Evolutionary conservation across 805 yeast species (phyloP), one percentile per base, ranked within the genome.

Genomic region (Teunomyces aglyptinius): DNA sequence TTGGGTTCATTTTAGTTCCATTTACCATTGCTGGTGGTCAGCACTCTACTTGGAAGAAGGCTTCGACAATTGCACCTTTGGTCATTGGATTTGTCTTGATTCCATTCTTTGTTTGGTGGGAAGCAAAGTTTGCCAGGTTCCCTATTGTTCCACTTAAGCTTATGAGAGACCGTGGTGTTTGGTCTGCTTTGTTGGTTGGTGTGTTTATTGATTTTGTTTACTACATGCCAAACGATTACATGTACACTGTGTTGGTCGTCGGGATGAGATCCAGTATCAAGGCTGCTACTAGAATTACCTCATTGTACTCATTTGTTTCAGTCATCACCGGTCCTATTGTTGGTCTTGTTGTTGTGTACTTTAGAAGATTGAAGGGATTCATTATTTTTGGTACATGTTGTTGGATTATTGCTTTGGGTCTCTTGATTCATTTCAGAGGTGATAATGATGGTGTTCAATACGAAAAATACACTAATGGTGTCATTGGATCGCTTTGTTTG

Each of bases 1-100:
- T 86, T 18, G 89, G 88, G 35, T 77, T 85, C 53, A 70, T 87
- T 38, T 70, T 87, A 49, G 82, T 81, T 18, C 94, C 95, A 18
- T 73, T 87, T 53, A 86, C 94, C 10, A 64, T 87, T 26, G 91
- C 91, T 10, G 91, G 89, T 52, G 90, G 90, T 50, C 59, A 65
- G 29, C 39, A 57, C 1, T 52, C 67, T 2, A 70, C 73, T 43
- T 87, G 95, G 95, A 58, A 67, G 44, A 68, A 71, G 48, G 88
- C 81, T 13, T 70, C 78, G 38, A 73, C 83, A 53, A 81, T 87
- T 54, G 92, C 76, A 5, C 89, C 91, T 2, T 65, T 86, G 43
- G 86, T 83, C 16, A 59, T 87, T 46, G 94, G 95, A 2, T 72
- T 80, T 52, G 76, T 73, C 16, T 62, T 82, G 26, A 59, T 85